phyloP scores from a whole-genome alignment of 345 rosid genomes.

The Melaleuca quinquenervia region DNA sequence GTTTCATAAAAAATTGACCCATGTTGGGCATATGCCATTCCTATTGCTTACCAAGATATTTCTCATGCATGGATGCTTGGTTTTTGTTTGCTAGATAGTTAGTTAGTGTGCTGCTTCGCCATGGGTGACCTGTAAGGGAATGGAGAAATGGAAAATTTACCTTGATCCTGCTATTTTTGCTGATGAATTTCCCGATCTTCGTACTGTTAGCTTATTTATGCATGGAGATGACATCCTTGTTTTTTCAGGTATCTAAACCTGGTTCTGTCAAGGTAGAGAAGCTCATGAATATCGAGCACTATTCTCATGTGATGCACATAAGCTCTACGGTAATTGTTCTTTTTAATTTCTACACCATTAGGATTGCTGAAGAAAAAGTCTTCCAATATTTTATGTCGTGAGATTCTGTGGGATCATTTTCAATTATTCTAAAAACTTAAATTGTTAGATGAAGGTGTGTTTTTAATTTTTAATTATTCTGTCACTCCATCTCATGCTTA shows the following conservation, averaged over 20 bases:
- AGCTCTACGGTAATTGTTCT: constrained; percentile 69
- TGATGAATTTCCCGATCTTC: background rate
- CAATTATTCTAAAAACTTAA: too few species aligned
- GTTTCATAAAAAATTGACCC: background rate
- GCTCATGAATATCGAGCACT: constrained; percentile 81
- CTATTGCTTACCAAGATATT: background rate
- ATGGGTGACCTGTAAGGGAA: background rate
- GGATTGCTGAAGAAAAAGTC: background rate
- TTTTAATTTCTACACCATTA: background rate
- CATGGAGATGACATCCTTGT: constrained; percentile 16
- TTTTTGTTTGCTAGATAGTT: background rate
- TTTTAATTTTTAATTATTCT: too few species aligned
- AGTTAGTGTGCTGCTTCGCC: background rate
- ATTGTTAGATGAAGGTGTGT: too few species aligned
- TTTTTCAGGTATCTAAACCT: constrained; percentile 9
- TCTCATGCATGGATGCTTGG: background rate
- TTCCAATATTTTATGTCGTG: background rate
- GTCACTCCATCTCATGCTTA: too few species aligned
- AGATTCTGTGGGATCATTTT: too few species aligned
- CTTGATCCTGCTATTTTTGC: background rate
- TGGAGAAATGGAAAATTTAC: background rate
- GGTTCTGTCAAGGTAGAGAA: constrained; percentile 90
- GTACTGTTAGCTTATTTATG: constrained; percentile 29
- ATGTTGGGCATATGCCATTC: background rate
- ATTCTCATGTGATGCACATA: constrained; percentile 97